Evolutionary conservation across 805 yeast species (phyloP).

Genomic region (Kodamaea hsintzibuensis): DNA sequence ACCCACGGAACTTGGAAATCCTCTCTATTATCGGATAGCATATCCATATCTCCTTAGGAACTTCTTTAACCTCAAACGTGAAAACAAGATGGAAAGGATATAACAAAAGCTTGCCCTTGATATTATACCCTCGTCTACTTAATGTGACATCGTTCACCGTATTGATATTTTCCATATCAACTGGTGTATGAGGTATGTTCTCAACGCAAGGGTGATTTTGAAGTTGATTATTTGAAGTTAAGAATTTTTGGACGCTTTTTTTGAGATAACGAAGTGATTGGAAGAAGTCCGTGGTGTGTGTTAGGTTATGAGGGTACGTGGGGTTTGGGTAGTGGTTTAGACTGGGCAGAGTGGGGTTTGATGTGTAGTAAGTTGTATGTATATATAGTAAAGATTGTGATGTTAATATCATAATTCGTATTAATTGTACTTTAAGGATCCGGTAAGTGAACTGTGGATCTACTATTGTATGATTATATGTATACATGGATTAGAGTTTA

Average conservation of each 20-base stretch:
- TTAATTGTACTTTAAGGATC: too few species aligned
- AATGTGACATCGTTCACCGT: slow-evolving; percentile 41
- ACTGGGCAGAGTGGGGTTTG: background rate
- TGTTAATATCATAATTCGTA: too few species aligned
- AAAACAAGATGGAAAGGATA: slow-evolving; percentile 42
- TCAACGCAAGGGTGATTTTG: background rate
- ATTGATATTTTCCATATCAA: slow-evolving; percentile 18
- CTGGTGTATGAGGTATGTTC: background rate
- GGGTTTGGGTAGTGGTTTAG: background rate
- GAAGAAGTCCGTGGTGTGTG: background rate
- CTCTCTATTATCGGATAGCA: slow-evolving; percentile 81
- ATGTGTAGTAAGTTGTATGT: too few species aligned
- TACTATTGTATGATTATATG: too few species aligned
- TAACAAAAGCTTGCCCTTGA: slow-evolving; percentile 38
- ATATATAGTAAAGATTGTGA: too few species aligned
- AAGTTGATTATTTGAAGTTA: background rate
- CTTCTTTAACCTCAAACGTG: slow-evolving; percentile 23
- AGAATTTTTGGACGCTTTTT: background rate
- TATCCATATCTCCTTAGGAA: slow-evolving; percentile 77
- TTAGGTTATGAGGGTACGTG: background rate
- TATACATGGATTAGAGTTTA: too few species aligned
- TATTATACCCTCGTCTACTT: slow-evolving; percentile 38
- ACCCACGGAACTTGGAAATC: slow-evolving; percentile 57
- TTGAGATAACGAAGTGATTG: background rate
- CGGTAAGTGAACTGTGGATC: too few species aligned